phyloP scores from a whole-genome alignment of 345 rosid genomes.

The Orychophragmus violaceus region DNA sequence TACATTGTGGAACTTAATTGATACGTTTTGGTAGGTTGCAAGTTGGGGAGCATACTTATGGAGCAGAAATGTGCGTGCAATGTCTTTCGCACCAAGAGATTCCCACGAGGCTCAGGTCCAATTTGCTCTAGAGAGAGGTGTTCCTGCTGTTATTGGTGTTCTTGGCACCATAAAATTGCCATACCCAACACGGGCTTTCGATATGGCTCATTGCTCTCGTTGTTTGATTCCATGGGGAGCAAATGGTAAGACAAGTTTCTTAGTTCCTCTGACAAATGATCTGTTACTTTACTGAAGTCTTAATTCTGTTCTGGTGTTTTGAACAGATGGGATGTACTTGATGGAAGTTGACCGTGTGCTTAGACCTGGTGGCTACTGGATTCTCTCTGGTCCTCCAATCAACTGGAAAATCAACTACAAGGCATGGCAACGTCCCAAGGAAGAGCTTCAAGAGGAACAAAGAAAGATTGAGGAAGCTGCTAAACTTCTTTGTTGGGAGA shows the following conservation, averaged over 20 bases:
- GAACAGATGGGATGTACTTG: conserved; percentile 77
- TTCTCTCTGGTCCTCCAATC: conserved; percentile 96
- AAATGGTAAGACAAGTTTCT: conserved; percentile 55
- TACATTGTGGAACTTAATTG: no score
- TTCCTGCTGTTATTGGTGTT: conserved; percentile 97
- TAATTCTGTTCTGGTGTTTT: conserved; percentile 6
- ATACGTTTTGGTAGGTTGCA: conserved; percentile 67
- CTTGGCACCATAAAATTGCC: conserved; percentile 90
- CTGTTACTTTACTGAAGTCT: background rate
- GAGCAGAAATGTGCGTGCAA: conserved; percentile 91
- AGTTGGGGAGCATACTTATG: conserved; percentile 97
- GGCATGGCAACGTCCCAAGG: conserved; percentile 94
- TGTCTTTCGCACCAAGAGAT: conserved; percentile 99
- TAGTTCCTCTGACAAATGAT: background rate
- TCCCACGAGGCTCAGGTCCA: conserved; percentile 99
- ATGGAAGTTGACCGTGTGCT: conserved; percentile 98
- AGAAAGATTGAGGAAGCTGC: conserved; percentile 80
- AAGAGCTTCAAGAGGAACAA: conserved; percentile 88
- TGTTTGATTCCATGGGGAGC: conserved; percentile 97
- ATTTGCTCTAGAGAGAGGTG: conserved; percentile 96
- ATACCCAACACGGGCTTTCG: conserved; percentile 85
- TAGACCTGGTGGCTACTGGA: conserved; percentile 98
- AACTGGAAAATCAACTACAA: conserved; percentile 81
- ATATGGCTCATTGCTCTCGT: conserved; percentile 99
- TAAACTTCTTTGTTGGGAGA: conserved; percentile 93